These are phyloP conservation scores for Limtongia smithiae DNA, from an alignment of 805 yeast genomes.

Conservation along the genomic window DNA sequence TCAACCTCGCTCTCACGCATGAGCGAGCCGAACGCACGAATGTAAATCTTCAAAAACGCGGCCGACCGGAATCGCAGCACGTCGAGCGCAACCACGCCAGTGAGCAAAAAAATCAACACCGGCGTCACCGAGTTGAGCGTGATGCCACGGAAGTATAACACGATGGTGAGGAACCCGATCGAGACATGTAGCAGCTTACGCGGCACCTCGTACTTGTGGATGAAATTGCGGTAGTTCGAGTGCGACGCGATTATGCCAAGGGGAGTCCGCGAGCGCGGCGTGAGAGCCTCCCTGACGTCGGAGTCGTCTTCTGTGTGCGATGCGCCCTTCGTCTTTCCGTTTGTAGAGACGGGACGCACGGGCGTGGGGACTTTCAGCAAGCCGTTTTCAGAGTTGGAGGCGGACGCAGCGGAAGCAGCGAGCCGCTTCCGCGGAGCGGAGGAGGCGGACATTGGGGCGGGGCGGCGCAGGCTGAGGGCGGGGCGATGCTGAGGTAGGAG, in stretches of 20 bases:
- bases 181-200: slow-evolving; percentile 85
- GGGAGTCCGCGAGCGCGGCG: slow-evolving; percentile 33
- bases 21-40: slow-evolving; percentile 66
- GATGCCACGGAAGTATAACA: slow-evolving; percentile 61
- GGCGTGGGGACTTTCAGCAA: too few relatives aligned
- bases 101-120: slow-evolving; percentile 56
- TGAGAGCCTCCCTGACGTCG: too few relatives aligned
- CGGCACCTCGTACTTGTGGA: slow-evolving; percentile 81
- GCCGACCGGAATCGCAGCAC: slow-evolving; percentile 59
- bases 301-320: slow-evolving; percentile 1
- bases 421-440: too few relatives aligned
- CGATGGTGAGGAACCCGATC: slow-evolving; percentile 78
- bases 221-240: slow-evolving; percentile 38
- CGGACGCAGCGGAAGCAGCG: too few relatives aligned
- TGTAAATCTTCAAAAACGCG: slow-evolving; percentile 62
- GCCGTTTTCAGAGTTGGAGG: too few relatives aligned
- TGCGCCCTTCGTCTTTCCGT: neutral
- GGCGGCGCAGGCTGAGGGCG: too few relatives aligned
- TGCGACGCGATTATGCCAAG: slow-evolving; percentile 31
- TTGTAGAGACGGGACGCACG: too few relatives aligned
- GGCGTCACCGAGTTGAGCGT: slow-evolving; percentile 55
- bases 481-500: too few relatives aligned
- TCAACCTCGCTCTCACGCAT: slow-evolving; percentile 81
- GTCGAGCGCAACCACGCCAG: slow-evolving; percentile 60
- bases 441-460: too few relatives aligned